Conservation (phyloP, 345 rosid genomes). For the Sonneratia alba region DNA sequence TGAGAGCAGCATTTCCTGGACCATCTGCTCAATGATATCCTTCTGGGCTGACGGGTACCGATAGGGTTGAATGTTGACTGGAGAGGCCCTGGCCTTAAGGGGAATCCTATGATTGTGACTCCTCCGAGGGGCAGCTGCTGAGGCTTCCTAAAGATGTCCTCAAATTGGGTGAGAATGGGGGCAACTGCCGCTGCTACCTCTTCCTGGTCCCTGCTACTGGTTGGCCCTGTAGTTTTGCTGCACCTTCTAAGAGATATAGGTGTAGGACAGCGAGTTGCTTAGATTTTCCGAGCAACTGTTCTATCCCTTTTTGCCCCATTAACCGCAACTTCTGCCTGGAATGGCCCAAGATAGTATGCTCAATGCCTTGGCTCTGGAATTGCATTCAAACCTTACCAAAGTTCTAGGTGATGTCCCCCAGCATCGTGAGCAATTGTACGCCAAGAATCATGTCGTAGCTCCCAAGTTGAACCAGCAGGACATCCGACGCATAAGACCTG, state of each 20-base stretch:
- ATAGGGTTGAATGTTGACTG: slow-evolving; percentile 6
- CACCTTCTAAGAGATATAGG: background rate
- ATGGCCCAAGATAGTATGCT: background rate
- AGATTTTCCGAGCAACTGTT: background rate
- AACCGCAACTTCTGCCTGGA: background rate
- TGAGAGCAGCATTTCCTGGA: background rate
- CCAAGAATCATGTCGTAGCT: slow-evolving; percentile 8
- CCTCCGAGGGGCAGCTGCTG: background rate
- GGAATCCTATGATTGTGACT: background rate
- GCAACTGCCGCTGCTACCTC: background rate
- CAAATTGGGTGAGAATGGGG: background rate
- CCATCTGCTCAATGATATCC: slow-evolving; percentile 7
- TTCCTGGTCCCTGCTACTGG: background rate
- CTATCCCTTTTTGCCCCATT: background rate
- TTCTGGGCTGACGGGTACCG: slow-evolving; percentile 4
- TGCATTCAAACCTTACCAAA: background rate
- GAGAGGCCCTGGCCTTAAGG: background rate
- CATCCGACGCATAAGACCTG: background rate
- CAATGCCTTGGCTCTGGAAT: background rate
- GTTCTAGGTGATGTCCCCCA: background rate
- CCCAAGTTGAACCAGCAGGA: background rate
- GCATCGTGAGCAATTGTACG: background rate
- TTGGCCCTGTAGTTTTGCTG: background rate
- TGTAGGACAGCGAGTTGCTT: background rate
- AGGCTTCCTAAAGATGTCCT: background rate